Evolutionary conservation across 352 stramenopile genomes (phyloP).

Genomic region (Phytophthora hibernalis): DNA sequence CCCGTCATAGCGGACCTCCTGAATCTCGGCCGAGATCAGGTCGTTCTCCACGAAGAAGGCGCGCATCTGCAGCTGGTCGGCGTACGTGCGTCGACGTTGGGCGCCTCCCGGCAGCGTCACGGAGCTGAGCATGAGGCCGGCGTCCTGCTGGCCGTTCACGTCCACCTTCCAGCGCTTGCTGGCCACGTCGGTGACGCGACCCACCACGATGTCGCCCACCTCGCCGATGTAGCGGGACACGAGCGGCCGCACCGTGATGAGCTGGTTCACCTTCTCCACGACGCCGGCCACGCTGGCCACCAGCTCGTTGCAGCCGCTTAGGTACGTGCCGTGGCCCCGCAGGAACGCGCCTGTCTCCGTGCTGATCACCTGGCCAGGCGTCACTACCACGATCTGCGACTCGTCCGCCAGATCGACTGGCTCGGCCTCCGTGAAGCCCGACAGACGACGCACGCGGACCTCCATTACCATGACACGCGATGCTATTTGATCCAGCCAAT

Average conservation of each 20-base stretch:
- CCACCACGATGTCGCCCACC: conserved; percentile 97
- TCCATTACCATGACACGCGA: conserved; percentile 35
- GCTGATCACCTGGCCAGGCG: conserved; percentile 79
- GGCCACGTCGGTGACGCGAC: conserved; percentile 93
- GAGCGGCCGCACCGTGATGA: conserved; percentile 94
- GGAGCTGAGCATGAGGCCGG: conserved; percentile 92
- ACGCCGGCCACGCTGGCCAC: conserved; percentile 94
- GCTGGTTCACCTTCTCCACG: conserved; percentile 97
- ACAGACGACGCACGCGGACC: conserved; percentile 43
- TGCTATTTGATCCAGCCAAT: neutral
- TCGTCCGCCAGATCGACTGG: conserved; percentile 41
- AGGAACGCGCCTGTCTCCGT: conserved; percentile 84
- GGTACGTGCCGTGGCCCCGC: conserved; percentile 95
- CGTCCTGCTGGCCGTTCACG: conserved; percentile 87
- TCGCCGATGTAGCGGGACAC: conserved; percentile 93
- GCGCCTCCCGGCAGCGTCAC: conserved; percentile 96
- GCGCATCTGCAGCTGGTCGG: conserved; percentile 98
- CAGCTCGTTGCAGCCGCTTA: conserved; percentile 85
- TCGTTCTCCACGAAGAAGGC: conserved; percentile 96
- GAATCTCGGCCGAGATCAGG: conserved; percentile 94
- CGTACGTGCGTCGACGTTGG: conserved; percentile 96
- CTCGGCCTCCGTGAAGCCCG: conserved; percentile 23
- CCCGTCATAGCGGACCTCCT: conserved; percentile 92
- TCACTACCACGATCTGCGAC: conserved; percentile 70
- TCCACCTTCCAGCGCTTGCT: conserved; percentile 97